Evolutionary conservation across 805 yeast species (phyloP), one percentile per base, ranked within the genome.

Genomic region (Maudiozyma bulderi): DNA sequence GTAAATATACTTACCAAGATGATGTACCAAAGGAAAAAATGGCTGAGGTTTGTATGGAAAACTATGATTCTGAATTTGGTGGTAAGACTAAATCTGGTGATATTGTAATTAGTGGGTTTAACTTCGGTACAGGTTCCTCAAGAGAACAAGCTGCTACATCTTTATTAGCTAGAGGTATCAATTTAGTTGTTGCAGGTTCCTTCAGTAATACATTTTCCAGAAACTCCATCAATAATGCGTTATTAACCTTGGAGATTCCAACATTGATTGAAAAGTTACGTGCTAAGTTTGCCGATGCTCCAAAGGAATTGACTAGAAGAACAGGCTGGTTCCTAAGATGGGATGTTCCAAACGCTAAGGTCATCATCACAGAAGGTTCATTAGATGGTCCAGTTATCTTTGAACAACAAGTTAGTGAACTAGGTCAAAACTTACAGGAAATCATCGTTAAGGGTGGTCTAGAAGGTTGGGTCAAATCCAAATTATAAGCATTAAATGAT

Each of bases 61-160:
- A 93, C 73, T 93, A 93, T 69, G 99, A 93, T 68, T 65, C 86
- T 11, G 95, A 90, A 56, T 93, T 93, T 68, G 82, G 85, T 50
- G 54, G 69, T 32, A 90, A 88, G 73, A 86, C 95, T 32, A 73
- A 80, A 53, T 78, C 95, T 4, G 88, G 91, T 45, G 99, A 93
- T 67, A 89, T 93, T 57, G 78, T 93, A 49, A 79, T 93, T 44
- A 80, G 90, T 49, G 99, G 99, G 14, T 93, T 73, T 75, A 93
- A 93, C 67, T 93, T 93, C 65, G 99, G 99, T 58, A 93, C 99
- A 9, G 99, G 99, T 44, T 90, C 97, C 8, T 88, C 96, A 29
- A 82, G 99, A 71, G 99, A 93, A 67, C 99, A 93, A 72, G 99
- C 99, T 3, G 99, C 99, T 34, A 93, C 99, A n/a, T 90, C 95